Percentiles rank a stretch among this genome's conserved stretches.
Evolutionary conservation across 2,329 filamentous ascomycete species (phyloP).

Genomic region (Colletotrichum spaethianum): DNA sequence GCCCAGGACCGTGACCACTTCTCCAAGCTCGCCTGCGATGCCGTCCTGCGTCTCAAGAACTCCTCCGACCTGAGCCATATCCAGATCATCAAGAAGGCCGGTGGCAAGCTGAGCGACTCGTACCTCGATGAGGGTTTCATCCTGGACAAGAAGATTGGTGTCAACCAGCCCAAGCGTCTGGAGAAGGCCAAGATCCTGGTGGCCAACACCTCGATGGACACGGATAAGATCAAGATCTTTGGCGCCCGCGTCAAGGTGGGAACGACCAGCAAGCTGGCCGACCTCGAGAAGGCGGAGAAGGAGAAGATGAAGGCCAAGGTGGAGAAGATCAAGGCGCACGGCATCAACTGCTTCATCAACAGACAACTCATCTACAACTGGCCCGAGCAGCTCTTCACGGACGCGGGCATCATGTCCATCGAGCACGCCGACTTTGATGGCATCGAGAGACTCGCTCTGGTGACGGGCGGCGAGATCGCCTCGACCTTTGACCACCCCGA

Average conservation of each 20-base stretch:
- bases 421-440: constrained; percentile 99
- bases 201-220: constrained; percentile 99
- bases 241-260: constrained; percentile 97
- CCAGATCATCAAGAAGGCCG: constrained; percentile 99
- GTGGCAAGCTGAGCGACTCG: constrained; percentile 96
- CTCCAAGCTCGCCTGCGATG: constrained; percentile 89
- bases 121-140: constrained; percentile 99
- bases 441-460: constrained; percentile 93
- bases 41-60: constrained; percentile 89
- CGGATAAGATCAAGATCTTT: constrained; percentile 99
- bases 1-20: constrained; percentile 96
- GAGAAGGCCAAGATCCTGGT: constrained; percentile 99
- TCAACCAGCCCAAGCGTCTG: constrained; percentile 97
- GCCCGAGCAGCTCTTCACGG: constrained; percentile 98
- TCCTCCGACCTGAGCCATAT: constrained; percentile 97
- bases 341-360: constrained; percentile 99
- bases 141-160: constrained; percentile 98
- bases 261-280: constrained; percentile 96
- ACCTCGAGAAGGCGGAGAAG: constrained; percentile 96
- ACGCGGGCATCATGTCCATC: constrained; percentile 97
- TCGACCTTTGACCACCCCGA: constrained; percentile 99
- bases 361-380: constrained; percentile 99
- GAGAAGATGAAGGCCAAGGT: constrained; percentile 99
- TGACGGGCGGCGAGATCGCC: constrained; percentile 97
- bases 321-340: constrained; percentile 97